Evolutionary conservation across 2,329 filamentous ascomycete genomes (phyloP).

Genomic region (Westerdykella aurantiaca): DNA sequence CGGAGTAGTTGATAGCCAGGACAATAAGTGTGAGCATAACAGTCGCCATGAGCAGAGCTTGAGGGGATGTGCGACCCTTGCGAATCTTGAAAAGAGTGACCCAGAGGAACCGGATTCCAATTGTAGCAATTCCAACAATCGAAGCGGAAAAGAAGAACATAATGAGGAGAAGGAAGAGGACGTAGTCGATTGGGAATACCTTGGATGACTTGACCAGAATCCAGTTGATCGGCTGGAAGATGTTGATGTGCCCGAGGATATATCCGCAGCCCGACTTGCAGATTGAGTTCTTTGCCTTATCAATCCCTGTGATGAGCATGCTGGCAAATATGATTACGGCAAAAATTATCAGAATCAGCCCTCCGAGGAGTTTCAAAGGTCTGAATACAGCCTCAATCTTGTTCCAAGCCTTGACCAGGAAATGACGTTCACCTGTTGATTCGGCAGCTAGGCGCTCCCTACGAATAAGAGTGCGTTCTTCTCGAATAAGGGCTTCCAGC

Average conservation of each 20-base stretch:
- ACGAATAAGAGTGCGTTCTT: slow-evolving; percentile 86
- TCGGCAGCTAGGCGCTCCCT: slow-evolving; percentile 84
- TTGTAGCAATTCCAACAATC: slow-evolving; percentile 74
- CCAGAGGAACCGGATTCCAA: slow-evolving; percentile 96
- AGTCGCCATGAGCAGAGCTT: slow-evolving; percentile 84
- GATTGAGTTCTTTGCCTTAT: slow-evolving; percentile 92
- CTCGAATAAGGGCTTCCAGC: slow-evolving; percentile 76
- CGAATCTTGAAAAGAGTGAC: slow-evolving; percentile 86
- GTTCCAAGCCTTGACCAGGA: slow-evolving; percentile 68
- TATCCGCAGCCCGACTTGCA: slow-evolving; percentile 91
- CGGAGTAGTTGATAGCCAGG: slow-evolving; percentile 84
- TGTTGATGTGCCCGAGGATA: slow-evolving; percentile 77
- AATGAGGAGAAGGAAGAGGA: slow-evolving; percentile 78
- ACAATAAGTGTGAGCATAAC: slow-evolving; percentile 86
- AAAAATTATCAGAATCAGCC: slow-evolving; percentile 68
- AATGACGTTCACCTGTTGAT: slow-evolving; percentile 67
- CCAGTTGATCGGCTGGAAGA: slow-evolving; percentile 95
- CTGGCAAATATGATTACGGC: slow-evolving; percentile 75
- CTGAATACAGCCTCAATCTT: slow-evolving; percentile 77
- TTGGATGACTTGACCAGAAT: slow-evolving; percentile 73
- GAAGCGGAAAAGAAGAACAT: slow-evolving; percentile 85
- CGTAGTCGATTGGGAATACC: slow-evolving; percentile 86
- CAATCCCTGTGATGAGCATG: slow-evolving; percentile 92
- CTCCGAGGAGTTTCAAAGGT: slow-evolving; percentile 81
- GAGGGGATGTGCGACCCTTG: slow-evolving; percentile 81